Base-by-base conservation (phyloP, 768 basidiomycete species). In the Cystofilobasidium ferigula region DNA sequence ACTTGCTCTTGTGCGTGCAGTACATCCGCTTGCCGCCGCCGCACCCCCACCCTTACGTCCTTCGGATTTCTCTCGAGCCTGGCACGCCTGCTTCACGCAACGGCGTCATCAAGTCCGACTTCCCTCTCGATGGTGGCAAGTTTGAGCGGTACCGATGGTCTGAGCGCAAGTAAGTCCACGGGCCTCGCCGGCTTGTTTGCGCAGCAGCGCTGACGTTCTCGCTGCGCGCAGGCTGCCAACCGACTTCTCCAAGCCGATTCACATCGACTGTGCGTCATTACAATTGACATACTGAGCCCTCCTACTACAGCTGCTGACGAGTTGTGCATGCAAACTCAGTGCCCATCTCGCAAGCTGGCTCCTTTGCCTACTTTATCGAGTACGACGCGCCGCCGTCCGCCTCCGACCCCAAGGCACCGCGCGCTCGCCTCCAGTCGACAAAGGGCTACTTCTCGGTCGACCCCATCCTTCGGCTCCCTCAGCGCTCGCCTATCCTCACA, bases 391-490 rank as follows among this genome's bases (percentile, higher is more conserved):
- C 65, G 24, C n/a, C 24, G 10, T 60, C 62, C 26, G 57, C 61
- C 18, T 72, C 73, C 48, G 70, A 71, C 20, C 69, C 73, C 8
- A 70, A 68, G n/a, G 62, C 70, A 22, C 57, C 78, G 26, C 83
- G 82, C 14, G 77, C 83, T 61, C 84, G 92, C 64, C 76, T 87
- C 66, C 85, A 84, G 70, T 89, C 92, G 57, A 83, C 89, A 59
- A 84, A 88, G 70, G 93, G 92, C 9, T 98, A 90, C 78, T 97
- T 99, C 78, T 94, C 94, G 76, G 84, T 99, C 69, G 94, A 98
- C 72, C 94, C 94, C 28, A 79, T 90, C 65, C 84, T 99, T 69
- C 84, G 81, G 62, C 78, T 82, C 64, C 89, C 86, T 70, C 79
- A 83, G 6, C 86, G 94, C 42, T 80, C 85, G 1, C 79, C 82